These are phyloP conservation scores for Amanita pallidorosea DNA, from an alignment of 768 basidiomycete genomes.

Conservation along the genomic window DNA sequence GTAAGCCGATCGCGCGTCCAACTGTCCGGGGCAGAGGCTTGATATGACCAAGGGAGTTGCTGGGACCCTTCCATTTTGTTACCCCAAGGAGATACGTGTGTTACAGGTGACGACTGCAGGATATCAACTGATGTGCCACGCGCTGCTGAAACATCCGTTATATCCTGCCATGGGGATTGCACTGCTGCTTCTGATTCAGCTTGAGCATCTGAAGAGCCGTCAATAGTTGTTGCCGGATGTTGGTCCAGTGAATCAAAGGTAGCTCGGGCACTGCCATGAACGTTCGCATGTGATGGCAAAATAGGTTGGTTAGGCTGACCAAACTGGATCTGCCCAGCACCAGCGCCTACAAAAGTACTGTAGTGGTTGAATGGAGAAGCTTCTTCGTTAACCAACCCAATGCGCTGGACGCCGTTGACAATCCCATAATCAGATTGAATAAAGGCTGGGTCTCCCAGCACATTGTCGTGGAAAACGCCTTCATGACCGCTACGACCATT, in stretches of 20 bases:
- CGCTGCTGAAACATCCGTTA: slow-evolving; percentile 14
- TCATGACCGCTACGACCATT: slow-evolving; percentile 2
- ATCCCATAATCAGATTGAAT: slow-evolving; percentile 2
- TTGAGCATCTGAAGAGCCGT: slow-evolving; percentile 10
- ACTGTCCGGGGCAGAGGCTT: slow-evolving; percentile 31
- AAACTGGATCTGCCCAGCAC: background rate
- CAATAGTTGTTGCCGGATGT: background rate
- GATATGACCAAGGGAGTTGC: slow-evolving; percentile 41
- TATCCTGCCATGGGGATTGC: slow-evolving; percentile 26
- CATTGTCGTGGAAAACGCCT: slow-evolving; percentile 1
- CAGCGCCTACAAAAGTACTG: background rate
- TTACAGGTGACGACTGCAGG: slow-evolving; percentile 21
- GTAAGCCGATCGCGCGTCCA: slow-evolving; percentile 47
- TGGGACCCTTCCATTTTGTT: slow-evolving; percentile 15
- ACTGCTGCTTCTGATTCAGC: slow-evolving; percentile 7
- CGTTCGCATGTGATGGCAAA: background rate
- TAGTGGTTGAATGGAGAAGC: background rate
- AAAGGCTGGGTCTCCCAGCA: background rate
- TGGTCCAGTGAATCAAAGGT: background rate
- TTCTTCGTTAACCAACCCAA: background rate
- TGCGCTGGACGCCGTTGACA: background rate
- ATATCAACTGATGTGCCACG: slow-evolving; percentile 33
- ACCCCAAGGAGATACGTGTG: slow-evolving; percentile 28
- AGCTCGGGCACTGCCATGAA: background rate
- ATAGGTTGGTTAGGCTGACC: background rate